These are phyloP conservation scores for Serendipita vermifera DNA, from an alignment of 768 basidiomycete species.

Conservation along the genomic window DNA sequence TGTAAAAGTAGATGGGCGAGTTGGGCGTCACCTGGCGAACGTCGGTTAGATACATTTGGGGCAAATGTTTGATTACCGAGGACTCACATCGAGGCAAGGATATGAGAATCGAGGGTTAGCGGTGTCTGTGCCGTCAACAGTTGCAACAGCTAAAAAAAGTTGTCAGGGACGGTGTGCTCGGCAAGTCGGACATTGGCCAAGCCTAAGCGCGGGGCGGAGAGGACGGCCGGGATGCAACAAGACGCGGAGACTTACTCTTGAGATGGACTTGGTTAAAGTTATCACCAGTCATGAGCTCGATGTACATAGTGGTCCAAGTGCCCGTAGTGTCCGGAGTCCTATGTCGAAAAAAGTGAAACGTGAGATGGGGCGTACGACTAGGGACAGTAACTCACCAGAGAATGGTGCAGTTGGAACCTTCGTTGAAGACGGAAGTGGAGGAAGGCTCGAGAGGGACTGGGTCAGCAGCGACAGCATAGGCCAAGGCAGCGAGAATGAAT, in stretches of 20 bases:
- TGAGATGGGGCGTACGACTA: constrained; percentile 11
- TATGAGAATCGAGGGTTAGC: constrained; percentile 36
- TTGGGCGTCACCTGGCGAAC: constrained; percentile 25
- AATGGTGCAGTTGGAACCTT: constrained; percentile 43
- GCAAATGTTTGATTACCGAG: background rate
- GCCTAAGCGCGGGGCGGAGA: background rate
- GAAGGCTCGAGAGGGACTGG: constrained; percentile 46
- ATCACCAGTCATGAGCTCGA: constrained; percentile 69
- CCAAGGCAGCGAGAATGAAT: constrained; percentile 12
- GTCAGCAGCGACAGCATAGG: constrained; percentile 21
- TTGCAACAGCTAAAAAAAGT: constrained; percentile 42
- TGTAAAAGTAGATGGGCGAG: constrained; percentile 69
- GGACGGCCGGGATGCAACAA: background rate
- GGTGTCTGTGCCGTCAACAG: constrained; percentile 47
- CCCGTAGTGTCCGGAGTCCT: constrained; percentile 26
- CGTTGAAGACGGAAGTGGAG: constrained; percentile 44
- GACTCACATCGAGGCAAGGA: constrained; percentile 54
- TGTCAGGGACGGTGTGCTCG: background rate
- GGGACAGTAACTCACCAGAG: constrained; percentile 32
- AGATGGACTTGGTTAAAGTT: constrained; percentile 57
- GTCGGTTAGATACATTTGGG: background rate
- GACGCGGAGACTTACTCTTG: constrained; percentile 25
- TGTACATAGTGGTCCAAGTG: constrained; percentile 53
- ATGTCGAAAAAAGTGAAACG: background rate
- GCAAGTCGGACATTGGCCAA: background rate